Evolutionary conservation across 1,284 basidiomycete genomes (phyloP), one percentile per base, ranked within the genome.

Genomic region (Pholiota adiposa): DNA sequence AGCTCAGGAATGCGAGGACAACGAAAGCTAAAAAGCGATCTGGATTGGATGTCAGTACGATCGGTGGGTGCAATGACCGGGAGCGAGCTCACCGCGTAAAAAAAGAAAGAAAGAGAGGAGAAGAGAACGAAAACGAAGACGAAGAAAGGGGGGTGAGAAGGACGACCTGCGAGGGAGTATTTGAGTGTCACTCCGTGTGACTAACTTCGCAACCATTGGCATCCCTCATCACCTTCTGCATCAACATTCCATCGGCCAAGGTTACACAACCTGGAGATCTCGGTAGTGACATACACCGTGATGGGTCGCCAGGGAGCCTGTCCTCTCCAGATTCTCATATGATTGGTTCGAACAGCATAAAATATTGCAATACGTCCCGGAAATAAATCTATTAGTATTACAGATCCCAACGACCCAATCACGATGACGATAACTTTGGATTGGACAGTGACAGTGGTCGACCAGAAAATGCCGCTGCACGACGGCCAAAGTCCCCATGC

Each of bases 401-500:
- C 64, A 65, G 63, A 63, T 63, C 46, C 55, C 56, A 54, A 50
- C 56, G 53, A 58, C 21, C 64, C 62, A 65, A 66, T 65, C 63
- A 64, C 54, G 66, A 68, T 52, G 72, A 73, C 62, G 75, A 75
- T 62, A 76, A 75, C 60, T 70, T 75, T 58, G 76, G 76, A 60
- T 76, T 73, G 40, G 75, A 71, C 64, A 78, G 66, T 34, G 75
- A 72, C 62, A 82, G 61, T 36, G 77, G 75, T 48, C 68, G 67
- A 62, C 72, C 66, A 63, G 73, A 71, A 66, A 75, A 69, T 61
- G 75, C 75, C 51, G 63, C 65, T 31, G 79, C 80, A 44, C 84
- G 80, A 55, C 85, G 79, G 31, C 89, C 90, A 79, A 93, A 91
- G 74, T 94, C 90, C 36, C 90, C 90, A 73, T 93, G 90, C 34